Evolutionary conservation across 768 basidiomycete genomes (phyloP).

Genomic region (Tulasnella sp.): DNA sequence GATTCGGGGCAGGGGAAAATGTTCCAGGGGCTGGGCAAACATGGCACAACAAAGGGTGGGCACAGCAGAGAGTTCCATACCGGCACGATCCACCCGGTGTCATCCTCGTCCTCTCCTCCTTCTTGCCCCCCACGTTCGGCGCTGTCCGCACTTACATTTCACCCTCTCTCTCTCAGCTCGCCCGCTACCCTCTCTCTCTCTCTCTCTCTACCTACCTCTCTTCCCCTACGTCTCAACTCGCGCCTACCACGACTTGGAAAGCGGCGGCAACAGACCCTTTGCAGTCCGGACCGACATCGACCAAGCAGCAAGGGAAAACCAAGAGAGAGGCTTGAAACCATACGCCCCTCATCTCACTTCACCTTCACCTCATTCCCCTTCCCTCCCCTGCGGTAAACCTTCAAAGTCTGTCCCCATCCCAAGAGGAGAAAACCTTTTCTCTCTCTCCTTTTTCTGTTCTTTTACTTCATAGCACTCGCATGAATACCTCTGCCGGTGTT

Average conservation of each 20-base stretch:
- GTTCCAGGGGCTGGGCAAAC: background rate
- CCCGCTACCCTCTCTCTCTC: no score
- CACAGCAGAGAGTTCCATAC: background rate
- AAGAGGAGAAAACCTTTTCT: background rate
- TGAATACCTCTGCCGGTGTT: background rate
- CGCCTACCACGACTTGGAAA: background rate
- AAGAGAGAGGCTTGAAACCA: background rate
- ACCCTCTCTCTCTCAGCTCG: no score
- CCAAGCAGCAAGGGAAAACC: background rate
- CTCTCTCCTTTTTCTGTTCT: background rate
- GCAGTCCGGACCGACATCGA: background rate
- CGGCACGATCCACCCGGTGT: background rate
- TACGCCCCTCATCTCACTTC: conserved; percentile 1
- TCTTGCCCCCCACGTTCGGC: background rate
- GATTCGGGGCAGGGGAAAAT: conserved; percentile 11
- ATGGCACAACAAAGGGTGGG: background rate
- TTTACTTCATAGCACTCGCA: background rate
- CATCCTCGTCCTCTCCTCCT: background rate
- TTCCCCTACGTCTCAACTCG: background rate
- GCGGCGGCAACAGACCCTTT: background rate
- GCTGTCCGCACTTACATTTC: background rate
- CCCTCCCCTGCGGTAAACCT: background rate
- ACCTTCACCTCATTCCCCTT: background rate
- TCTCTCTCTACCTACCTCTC: background rate
- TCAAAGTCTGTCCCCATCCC: background rate